These are phyloP conservation scores for Diaporthe helianthi DNA, from an alignment of 2,329 filamentous ascomycete species.

Conservation along the genomic window DNA sequence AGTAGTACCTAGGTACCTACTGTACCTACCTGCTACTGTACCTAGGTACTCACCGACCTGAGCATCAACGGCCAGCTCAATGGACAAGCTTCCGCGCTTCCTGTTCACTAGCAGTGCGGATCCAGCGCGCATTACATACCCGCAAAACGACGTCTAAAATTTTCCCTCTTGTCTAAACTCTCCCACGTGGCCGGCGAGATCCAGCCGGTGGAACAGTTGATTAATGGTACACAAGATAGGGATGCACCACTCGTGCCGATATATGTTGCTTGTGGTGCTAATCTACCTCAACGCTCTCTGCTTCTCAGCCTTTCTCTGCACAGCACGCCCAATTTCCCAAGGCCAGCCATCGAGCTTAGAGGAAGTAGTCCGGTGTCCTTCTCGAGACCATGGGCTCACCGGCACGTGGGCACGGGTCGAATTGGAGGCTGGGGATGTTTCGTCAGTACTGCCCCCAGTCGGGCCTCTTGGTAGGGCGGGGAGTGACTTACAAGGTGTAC, in stretches of 20 bases:
- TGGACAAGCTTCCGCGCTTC: not conserved
- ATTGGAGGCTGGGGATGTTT: conserved; percentile 78
- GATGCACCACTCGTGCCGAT: conserved; percentile 24
- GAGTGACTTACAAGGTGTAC: conserved; percentile 91
- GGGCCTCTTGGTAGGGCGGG: not conserved
- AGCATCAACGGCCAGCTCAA: not conserved
- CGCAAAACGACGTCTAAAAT: conserved; percentile 31
- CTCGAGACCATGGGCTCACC: conserved; percentile 99
- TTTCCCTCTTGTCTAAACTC: conserved; percentile 30
- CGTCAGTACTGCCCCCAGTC: conserved; percentile 28
- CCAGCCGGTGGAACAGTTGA: conserved; percentile 23
- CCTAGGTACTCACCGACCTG: not conserved
- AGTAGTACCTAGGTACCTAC: too few relatives aligned
- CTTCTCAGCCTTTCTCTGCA: conserved; percentile 32
- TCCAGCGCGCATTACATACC: conserved; percentile 12
- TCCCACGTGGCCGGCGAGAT: conserved; percentile 8
- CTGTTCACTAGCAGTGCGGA: conserved; percentile 22
- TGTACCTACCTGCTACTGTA: too few relatives aligned
- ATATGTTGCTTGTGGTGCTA: conserved; percentile 27
- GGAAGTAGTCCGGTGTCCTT: conserved; percentile 97
- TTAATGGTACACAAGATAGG: conserved; percentile 29
- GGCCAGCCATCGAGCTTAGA: conserved; percentile 60
- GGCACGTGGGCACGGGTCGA: conserved; percentile 95
- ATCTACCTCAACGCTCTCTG: conserved; percentile 29
- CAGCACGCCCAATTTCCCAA: conserved; percentile 18